Conservation (phyloP, 352 stramenopile species). For the Phytophthora rubi region DNA sequence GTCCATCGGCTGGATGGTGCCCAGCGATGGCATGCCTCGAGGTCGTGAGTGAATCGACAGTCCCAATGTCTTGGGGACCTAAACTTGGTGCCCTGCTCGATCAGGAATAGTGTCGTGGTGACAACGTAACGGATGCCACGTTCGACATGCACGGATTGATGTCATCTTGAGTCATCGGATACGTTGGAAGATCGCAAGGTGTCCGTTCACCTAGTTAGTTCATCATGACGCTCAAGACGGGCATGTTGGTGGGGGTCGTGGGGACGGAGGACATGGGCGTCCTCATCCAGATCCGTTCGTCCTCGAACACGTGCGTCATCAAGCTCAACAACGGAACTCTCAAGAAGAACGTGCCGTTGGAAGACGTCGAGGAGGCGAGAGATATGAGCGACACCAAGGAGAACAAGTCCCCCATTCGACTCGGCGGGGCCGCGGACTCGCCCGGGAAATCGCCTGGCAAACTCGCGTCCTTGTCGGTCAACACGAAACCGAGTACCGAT, state of each 20-base stretch:
- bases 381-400: constrained; percentile 46
- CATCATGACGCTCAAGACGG: constrained; percentile 56
- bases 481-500: constrained; percentile 5
- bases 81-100: background rate
- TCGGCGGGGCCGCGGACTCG: constrained; percentile 20
- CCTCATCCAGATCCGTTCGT: constrained; percentile 68
- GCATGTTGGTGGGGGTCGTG: constrained; percentile 63
- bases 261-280: constrained; percentile 59
- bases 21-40: constrained; percentile 25
- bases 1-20: constrained; percentile 42
- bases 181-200: constrained; percentile 10
- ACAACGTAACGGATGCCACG: constrained; percentile 23
- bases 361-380: constrained; percentile 58
- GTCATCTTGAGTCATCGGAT: background rate
- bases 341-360: constrained; percentile 73
- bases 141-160: background rate
- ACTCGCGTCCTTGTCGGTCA: constrained; percentile 30
- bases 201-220: constrained; percentile 14
- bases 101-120: constrained; percentile 21
- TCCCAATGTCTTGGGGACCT: background rate
- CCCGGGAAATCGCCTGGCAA: constrained; percentile 20
- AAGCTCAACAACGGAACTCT: constrained; percentile 70
- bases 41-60: constrained; percentile 2
- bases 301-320: constrained; percentile 70
- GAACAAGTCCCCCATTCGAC: constrained; percentile 58